A percentile compares a stretch with the other conserved stretches of the same genome.
Evolutionary conservation across 2,329 filamentous ascomycete genomes (phyloP).

Genomic region (Ceratocystis variospora): DNA sequence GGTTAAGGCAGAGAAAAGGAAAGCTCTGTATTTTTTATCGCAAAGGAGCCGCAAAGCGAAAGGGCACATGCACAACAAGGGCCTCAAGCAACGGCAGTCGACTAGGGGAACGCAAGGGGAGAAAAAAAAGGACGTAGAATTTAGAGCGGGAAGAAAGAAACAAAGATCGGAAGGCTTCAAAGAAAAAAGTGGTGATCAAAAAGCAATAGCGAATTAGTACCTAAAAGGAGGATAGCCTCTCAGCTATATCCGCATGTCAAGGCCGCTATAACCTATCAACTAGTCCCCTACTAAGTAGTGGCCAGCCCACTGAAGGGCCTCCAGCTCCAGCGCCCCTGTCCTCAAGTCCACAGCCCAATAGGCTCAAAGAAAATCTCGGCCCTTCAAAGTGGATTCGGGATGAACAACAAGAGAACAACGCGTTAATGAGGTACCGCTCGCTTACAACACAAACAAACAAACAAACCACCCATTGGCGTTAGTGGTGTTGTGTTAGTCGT

Average conservation of each 20-base stretch:
- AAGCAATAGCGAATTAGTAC: not conserved
- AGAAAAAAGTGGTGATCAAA: not conserved
- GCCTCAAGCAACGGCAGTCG: not conserved
- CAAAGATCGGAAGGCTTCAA: not conserved
- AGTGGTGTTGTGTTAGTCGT: not conserved
- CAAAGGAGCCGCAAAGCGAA: not conserved
- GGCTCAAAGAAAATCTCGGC: not conserved
- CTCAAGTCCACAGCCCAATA: not conserved
- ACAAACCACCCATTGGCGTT: not conserved
- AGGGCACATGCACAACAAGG: not conserved
- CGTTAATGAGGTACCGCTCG: not conserved
- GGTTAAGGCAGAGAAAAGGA: constrained; percentile 18
- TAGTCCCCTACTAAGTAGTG: not conserved
- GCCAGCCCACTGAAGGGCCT: not conserved
- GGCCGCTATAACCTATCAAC: not conserved
- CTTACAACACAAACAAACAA: not conserved
- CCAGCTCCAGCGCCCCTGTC: not conserved
- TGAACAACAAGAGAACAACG: not conserved
- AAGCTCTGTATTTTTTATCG: constrained; percentile 5
- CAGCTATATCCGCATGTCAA: too few relatives aligned
- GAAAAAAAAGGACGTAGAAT: constrained; percentile 1
- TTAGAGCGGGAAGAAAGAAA: not conserved
- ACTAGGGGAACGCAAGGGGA: not conserved
- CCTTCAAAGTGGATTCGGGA: not conserved
- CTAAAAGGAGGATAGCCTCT: too few relatives aligned